Conservation (phyloP, 2,329 filamentous ascomycete species). For the Monilinia vaccinii-corymbosi region DNA sequence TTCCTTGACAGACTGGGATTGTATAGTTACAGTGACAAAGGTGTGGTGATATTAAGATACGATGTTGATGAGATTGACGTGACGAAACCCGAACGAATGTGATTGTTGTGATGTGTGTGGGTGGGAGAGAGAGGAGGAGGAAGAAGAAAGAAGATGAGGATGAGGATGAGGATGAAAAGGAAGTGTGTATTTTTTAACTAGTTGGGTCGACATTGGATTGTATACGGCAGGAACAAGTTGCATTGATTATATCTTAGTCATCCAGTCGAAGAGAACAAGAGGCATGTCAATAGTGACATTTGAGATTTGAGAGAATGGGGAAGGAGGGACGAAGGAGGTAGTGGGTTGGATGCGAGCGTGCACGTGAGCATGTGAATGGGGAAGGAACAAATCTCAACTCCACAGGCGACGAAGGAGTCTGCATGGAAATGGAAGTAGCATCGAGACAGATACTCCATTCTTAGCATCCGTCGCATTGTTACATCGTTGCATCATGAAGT, state of each 20-base stretch:
- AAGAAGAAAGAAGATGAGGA: neutral
- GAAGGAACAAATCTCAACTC: too few species aligned
- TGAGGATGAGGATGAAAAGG: too few species aligned
- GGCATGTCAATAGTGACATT: neutral
- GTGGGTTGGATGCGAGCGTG: neutral
- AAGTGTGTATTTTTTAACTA: neutral
- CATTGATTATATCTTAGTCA: neutral
- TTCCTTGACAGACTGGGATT: neutral
- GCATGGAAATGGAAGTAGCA: neutral
- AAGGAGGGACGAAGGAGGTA: neutral
- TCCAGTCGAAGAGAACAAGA: neutral
- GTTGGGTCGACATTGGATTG: neutral
- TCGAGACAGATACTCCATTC: neutral
- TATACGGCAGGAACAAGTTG: neutral
- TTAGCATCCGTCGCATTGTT: too few species aligned
- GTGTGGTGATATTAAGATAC: conserved; percentile 5
- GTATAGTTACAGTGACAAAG: neutral
- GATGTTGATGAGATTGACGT: neutral
- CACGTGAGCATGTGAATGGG: neutral
- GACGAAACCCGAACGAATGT: conserved; percentile 7
- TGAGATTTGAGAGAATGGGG: neutral
- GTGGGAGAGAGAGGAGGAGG: neutral
- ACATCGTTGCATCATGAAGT: too few species aligned
- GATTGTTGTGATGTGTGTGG: neutral
- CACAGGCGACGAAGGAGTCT: too few species aligned